A percentile compares a stretch with the other conserved stretches of the same genome.
phyloP scores from a whole-genome alignment of 2,329 filamentous ascomycete species.

The Epichloe hybrida region DNA sequence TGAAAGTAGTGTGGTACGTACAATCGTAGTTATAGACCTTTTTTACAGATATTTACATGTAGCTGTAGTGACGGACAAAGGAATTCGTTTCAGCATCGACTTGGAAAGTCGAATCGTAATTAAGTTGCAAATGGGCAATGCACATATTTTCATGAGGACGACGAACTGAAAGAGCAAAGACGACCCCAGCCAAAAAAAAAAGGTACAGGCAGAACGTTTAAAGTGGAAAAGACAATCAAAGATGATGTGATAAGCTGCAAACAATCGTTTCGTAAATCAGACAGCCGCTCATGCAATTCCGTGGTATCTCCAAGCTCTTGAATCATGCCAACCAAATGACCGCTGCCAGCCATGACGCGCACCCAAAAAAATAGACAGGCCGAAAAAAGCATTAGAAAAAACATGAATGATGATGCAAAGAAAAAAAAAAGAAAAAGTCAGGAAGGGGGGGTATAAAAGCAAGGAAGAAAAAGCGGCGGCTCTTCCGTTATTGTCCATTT shows the following conservation, averaged over 20 bases:
- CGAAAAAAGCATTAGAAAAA: slow-evolving; percentile 3
- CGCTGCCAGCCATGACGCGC: slow-evolving; percentile 3
- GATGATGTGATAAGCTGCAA: not conserved
- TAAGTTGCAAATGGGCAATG: not conserved
- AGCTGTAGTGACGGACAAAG: not conserved
- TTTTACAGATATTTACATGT: not conserved
- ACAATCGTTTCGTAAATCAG: not conserved
- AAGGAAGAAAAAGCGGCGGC: not conserved
- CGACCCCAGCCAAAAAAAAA: not conserved
- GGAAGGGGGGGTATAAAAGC: not conserved
- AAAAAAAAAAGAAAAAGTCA: not conserved
- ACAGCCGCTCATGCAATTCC: slow-evolving; percentile 5
- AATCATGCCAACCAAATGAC: slow-evolving; percentile 5
- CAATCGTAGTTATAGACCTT: not conserved
- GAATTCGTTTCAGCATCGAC: not conserved
- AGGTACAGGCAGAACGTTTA: not conserved
- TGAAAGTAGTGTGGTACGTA: no score
- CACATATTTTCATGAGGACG: not conserved
- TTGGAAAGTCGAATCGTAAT: not conserved
- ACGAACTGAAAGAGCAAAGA: not conserved
- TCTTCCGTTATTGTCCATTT: not conserved
- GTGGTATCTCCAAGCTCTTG: slow-evolving; percentile 12
- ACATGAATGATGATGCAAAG: not conserved
- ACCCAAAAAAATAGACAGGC: not conserved
- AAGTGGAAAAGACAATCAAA: no score